phyloP scores from a whole-genome alignment of 177 flowering plant species.

The Vitis hybrid region DNA sequence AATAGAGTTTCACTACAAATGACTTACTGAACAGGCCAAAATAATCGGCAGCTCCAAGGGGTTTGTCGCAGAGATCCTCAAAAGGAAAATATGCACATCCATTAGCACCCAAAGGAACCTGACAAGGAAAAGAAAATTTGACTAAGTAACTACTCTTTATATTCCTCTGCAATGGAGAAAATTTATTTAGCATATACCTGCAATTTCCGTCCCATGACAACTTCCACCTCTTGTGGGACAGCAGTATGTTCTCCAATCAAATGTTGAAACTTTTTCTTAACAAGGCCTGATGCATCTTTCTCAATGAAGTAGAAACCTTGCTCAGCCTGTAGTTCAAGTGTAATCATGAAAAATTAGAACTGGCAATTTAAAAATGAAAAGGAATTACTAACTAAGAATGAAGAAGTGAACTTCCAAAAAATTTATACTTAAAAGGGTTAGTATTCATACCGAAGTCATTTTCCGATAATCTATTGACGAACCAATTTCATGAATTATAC shows the following conservation, averaged over 20 bases:
- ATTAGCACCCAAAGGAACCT: slow-evolving; percentile 91
- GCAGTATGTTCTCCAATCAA: slow-evolving; percentile 59
- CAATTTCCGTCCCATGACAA: slow-evolving; percentile 91
- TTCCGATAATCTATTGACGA: slow-evolving; percentile 86
- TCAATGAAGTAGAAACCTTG: slow-evolving; percentile 89
- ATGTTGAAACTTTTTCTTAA: slow-evolving; percentile 64
- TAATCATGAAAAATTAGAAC: slow-evolving; percentile 6
- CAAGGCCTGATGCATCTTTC: slow-evolving; percentile 42
- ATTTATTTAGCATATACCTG: slow-evolving; percentile 40
- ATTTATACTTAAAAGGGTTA: not conserved
- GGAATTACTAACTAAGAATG: not conserved
- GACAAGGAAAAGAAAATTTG: not conserved
- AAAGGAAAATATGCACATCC: slow-evolving; percentile 95
- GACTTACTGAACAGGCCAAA: slow-evolving; percentile 92
- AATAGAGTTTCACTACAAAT: not conserved
- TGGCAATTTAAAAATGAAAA: not conserved
- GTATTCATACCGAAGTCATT: slow-evolving; percentile 73
- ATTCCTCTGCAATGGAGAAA: not conserved
- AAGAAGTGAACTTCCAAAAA: not conserved
- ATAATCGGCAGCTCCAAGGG: slow-evolving; percentile 98
- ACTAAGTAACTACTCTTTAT: not conserved
- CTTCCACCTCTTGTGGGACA: slow-evolving; percentile 83
- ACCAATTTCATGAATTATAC: slow-evolving; percentile 83
- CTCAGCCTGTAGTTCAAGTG: slow-evolving; percentile 55
- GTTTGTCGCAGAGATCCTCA: slow-evolving; percentile 91